Base-by-base conservation (phyloP, 768 basidiomycete genomes). In the Termitomyces sp. region DNA sequence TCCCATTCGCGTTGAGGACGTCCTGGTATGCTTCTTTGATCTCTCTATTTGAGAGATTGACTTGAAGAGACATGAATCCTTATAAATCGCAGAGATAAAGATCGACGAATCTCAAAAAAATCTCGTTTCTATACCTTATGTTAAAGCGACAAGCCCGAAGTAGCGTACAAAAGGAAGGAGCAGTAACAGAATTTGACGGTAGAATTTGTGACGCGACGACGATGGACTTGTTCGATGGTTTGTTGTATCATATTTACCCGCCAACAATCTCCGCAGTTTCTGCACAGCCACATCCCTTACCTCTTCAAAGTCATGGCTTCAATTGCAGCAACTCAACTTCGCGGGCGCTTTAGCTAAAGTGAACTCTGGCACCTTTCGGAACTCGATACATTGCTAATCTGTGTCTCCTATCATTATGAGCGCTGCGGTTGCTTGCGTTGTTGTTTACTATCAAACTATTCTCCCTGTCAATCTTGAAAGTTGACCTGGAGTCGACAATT, bases 21-120 rank as follows among this genome's bases (percentile, higher is more conserved):
- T 86, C 79, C 64, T 89, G 79, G 72, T 92, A 92, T 60, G 90
- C 88, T 58, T 83, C 79, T 32, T 73, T 70, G 62, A 93, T 82
- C 53, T 89, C 89, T 65, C 70, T 80, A 68, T 84, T 83, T 20
- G 89, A 84, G 64, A 92, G 75, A 71, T 90, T 92, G 61, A 91
- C 75, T 67, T 89, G 88, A 10, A 90, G 76, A 66, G 89, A 91
- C 90, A 91, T 91, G 13, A 31, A 32, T 23, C 47, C 49, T 31
- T 29, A 43, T 27, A 16, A 20, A 25, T 38, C 11, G n/a, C n/a
- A 18, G 44, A 45, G 10, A 6, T 31, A 0, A 6, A 49, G 22
- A n/a, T 11, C 22, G 25, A 27, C 4, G 5, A 18, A 38, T 27
- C 11, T 38, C 3, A 7, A 5, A 4, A 12, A 25, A 7, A n/a